Conservation (phyloP, 2,329 filamentous ascomycete species). For the Blastomyces emzantsi region DNA sequence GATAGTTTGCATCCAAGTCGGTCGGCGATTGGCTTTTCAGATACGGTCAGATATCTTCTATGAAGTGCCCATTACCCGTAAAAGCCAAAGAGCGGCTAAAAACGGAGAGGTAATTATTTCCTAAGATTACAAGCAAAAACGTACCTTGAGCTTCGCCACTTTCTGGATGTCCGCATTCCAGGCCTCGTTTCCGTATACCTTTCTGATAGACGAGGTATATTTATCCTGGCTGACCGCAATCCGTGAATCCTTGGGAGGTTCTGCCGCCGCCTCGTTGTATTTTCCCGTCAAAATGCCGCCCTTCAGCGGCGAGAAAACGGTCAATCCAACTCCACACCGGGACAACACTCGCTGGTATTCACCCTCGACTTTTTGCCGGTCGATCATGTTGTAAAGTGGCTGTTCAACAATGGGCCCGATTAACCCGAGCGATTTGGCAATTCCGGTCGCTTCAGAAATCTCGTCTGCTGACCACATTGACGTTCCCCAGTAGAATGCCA, state of each 20-base stretch:
- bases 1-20: conserved; percentile 52
- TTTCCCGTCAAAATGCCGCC: conserved; percentile 57
- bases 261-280: conserved; percentile 53
- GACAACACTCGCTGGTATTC: conserved; percentile 54
- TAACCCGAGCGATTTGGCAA: conserved; percentile 52
- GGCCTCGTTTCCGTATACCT: conserved; percentile 37
- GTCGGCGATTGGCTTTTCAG: conserved; percentile 51
- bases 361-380: conserved; percentile 52
- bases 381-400: conserved; percentile 58
- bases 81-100: background rate
- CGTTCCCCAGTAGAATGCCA: conserved; percentile 64
- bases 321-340: conserved; percentile 53
- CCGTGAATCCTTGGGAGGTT: conserved; percentile 47
- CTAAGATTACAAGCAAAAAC: background rate
- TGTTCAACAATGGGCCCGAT: conserved; percentile 49
- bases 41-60: conserved; percentile 24
- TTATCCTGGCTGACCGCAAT: conserved; percentile 49
- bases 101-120: background rate
- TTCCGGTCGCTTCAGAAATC: conserved; percentile 54
- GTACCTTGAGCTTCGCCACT: conserved; percentile 42
- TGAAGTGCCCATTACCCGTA: conserved; percentile 4
- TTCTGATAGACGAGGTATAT: conserved; percentile 43
- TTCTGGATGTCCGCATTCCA: conserved; percentile 43
- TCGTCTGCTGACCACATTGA: conserved; percentile 61
- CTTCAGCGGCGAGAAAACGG: conserved; percentile 55